Conservation (phyloP, 2,329 filamentous ascomycete genomes). For the Cadophora gregata region DNA sequence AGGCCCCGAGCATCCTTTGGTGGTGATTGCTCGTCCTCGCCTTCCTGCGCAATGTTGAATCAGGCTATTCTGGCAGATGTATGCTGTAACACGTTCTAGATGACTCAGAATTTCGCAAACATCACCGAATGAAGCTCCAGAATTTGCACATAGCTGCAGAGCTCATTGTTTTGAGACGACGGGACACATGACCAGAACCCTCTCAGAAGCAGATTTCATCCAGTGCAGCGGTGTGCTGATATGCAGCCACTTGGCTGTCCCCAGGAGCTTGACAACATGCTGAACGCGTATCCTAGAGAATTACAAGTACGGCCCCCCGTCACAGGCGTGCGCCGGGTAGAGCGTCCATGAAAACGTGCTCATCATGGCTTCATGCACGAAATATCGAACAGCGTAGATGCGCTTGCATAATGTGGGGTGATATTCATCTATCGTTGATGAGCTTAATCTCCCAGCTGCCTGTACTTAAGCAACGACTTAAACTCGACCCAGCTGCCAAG, state of each 20-base stretch:
- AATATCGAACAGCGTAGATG: background rate
- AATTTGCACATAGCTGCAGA: background rate
- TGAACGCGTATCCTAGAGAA: background rate
- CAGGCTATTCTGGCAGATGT: constrained; percentile 15
- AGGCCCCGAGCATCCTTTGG: constrained; percentile 2
- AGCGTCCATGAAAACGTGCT: background rate
- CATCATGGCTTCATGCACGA: background rate
- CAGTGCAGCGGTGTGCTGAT: background rate
- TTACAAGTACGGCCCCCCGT: background rate
- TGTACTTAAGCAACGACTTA: background rate
- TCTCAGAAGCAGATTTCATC: background rate
- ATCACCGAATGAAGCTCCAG: background rate
- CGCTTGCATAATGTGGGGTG: constrained; percentile 15
- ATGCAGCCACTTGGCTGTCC: background rate
- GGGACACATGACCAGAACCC: background rate
- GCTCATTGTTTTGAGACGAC: background rate
- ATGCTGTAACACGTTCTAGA: constrained; percentile 13
- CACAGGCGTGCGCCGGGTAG: background rate
- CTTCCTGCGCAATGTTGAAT: constrained; percentile 9
- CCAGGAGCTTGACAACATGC: background rate
- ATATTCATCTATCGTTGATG: constrained; percentile 3
- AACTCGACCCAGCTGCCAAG: background rate
- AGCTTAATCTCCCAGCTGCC: background rate
- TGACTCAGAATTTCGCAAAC: background rate
- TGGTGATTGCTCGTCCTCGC: background rate